Conservation (phyloP, 176 grass and related monocot species). For the Bonia amplexicaulis region DNA sequence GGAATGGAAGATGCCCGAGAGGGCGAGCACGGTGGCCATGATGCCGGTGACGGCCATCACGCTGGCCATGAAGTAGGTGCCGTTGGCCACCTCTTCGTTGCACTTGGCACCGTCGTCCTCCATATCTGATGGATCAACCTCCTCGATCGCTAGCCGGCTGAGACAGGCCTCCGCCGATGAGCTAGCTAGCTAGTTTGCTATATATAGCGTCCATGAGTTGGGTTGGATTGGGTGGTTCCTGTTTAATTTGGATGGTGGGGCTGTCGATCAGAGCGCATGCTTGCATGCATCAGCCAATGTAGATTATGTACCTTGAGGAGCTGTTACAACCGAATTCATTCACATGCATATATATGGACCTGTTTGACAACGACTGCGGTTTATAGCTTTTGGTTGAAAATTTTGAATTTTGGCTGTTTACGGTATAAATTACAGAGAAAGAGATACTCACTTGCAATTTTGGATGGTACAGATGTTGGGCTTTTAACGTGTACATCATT, state of each 20-base stretch:
- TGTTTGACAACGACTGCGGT: too few species aligned
- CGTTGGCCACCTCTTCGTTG: background rate
- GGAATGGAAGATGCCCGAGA: constrained; percentile 49
- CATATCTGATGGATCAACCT: background rate
- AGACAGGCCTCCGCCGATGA: background rate
- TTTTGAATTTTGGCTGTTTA: too few species aligned
- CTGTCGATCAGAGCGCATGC: too few species aligned
- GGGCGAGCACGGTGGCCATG: constrained; percentile 35
- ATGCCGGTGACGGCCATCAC: constrained; percentile 37
- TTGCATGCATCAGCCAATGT: background rate
- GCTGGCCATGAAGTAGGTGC: constrained; percentile 26
- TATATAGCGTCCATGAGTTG: background rate
- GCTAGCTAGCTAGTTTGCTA: background rate
- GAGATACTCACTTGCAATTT: too few species aligned
- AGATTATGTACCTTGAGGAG: too few species aligned
- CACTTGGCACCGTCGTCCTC: background rate
- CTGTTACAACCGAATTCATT: too few species aligned
- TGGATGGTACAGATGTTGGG: too few species aligned
- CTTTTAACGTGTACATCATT: too few species aligned
- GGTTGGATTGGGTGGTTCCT: background rate
- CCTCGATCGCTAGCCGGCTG: background rate
- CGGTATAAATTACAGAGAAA: too few species aligned
- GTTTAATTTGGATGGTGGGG: background rate
- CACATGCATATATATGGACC: too few species aligned
- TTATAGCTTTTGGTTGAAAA: too few species aligned